Evolutionary conservation across 1,284 basidiomycete genomes (phyloP).

Genomic region (Sphaerobolus stellatus): DNA sequence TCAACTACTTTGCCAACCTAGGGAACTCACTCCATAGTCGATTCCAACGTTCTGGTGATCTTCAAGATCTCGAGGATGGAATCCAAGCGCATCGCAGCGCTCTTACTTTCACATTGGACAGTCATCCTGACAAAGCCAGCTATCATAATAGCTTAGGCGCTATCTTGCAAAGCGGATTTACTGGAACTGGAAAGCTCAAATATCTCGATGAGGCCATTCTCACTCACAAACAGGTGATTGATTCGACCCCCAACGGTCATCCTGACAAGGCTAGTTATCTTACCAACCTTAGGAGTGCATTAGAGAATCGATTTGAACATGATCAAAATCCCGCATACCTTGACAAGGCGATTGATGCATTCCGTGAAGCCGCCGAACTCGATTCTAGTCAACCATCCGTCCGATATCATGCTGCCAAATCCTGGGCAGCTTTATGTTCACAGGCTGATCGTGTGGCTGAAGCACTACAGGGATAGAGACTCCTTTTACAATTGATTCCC

Average conservation of each 20-base stretch:
- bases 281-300: slow-evolving; percentile 3
- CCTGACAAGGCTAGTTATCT: slow-evolving; percentile 4
- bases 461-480: slow-evolving; percentile 11
- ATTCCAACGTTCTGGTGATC: no score
- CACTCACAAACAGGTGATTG: neutral
- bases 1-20: no score
- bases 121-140: no score
- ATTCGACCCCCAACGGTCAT: neutral
- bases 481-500: slow-evolving; percentile 13
- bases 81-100: no score
- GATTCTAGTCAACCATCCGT: neutral
- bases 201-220: neutral
- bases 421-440: slow-evolving; percentile 8
- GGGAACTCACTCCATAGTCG: no score
- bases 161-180: no score
- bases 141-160: no score
- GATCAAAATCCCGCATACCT: neutral
- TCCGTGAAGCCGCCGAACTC: neutral
- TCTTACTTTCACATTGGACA: no score
- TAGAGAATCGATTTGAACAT: neutral
- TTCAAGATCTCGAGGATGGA: no score
- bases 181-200: no score
- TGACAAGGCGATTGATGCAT: slow-evolving; percentile 10
- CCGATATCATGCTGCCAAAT: slow-evolving; percentile 6
- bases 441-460: slow-evolving; percentile 5